Base-by-base conservation (phyloP, 805 yeast species). In the Monosporozyma siamensis region DNA sequence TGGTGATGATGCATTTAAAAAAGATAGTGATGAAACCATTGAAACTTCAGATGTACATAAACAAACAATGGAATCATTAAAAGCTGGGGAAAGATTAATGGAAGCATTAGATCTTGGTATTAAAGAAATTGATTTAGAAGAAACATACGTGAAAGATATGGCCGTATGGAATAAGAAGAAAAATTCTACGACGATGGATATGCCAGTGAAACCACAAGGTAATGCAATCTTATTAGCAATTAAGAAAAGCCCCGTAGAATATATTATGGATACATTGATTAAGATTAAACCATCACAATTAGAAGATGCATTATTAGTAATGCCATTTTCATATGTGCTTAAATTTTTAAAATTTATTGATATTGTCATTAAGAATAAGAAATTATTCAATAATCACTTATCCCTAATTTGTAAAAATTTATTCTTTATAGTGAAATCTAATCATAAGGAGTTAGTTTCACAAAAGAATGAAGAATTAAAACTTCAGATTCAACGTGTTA, bases 31-130 rank as follows among this genome's bases (percentile, higher is more conserved):
- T n/a, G 67, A 56, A 23, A 65, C 55, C 8, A 80, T 74, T 45
- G 83, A 76, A 40, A 80, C 74, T 4, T 71, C 74, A 5, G 74
- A 74, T 42, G 97, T 86, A 14, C 72, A 77, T 27, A 80, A 81
- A 53, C 95, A 89, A 62, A 87, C 95, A 0, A 68, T 80, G 58
- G 98, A 92, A 55, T 83, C 96, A 2, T 72, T 92, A 56, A 90
- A 90, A 62, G 92, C 96, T 1, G 95, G 97, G 49, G 98, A 90
- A 64, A 81, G 81, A 55, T 64, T 90, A 38, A 80, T 86, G 75
- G 97, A 90, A 59, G 96, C 97, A 0, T 66, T 90, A 39, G 97
- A 92, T 50, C 67, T 89, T 46, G 95, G 94, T 1, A 65, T 67
- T 14, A 77, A 75, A 40, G 96, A 88, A 51, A 64, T 85, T 34